Conservation (phyloP, 371 early-diverging fungal genomes). For the Batrachochytrium dendrobatidis region DNA sequence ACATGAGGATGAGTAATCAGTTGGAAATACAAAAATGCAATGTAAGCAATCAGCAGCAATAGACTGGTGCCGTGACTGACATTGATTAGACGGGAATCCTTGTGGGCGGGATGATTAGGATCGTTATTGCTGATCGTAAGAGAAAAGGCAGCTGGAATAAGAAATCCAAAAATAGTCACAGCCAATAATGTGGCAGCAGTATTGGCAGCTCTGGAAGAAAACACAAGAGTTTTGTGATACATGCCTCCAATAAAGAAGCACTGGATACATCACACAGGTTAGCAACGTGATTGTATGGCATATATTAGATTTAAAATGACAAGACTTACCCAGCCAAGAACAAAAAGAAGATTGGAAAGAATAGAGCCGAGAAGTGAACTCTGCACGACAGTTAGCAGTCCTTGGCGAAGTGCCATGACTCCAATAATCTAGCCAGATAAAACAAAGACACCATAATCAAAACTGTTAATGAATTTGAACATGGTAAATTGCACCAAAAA, state of each 20-base stretch:
- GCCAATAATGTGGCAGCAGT: constrained; percentile 68
- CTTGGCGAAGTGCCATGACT: constrained; percentile 66
- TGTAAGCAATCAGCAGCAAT: constrained; percentile 64
- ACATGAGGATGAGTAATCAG: constrained; percentile 58
- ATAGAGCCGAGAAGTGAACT: constrained; percentile 82
- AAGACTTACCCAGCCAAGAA: constrained; percentile 36
- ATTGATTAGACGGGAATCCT: neutral
- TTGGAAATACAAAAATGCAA: constrained; percentile 70
- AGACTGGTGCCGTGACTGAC: constrained; percentile 21
- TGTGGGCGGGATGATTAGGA: neutral
- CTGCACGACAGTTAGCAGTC: constrained; percentile 73
- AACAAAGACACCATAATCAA: too few relatives aligned
- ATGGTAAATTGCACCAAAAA: too few relatives aligned
- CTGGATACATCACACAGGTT: too few relatives aligned
- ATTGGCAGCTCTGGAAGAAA: constrained; percentile 70
- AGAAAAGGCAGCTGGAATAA: constrained; percentile 71
- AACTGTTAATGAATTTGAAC: too few relatives aligned
- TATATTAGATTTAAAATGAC: too few relatives aligned
- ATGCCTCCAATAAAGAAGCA: constrained; percentile 3
- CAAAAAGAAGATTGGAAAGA: constrained; percentile 73
- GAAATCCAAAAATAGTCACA: constrained; percentile 61
- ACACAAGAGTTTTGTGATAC: constrained; percentile 53
- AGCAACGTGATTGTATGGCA: too few relatives aligned
- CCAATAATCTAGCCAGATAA: constrained; percentile 37
- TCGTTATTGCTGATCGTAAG: constrained; percentile 33